A percentile compares a stretch with the other conserved stretches of the same genome.
phyloP scores from a whole-genome alignment of 805 yeast genomes.

The Ogataea pini region DNA sequence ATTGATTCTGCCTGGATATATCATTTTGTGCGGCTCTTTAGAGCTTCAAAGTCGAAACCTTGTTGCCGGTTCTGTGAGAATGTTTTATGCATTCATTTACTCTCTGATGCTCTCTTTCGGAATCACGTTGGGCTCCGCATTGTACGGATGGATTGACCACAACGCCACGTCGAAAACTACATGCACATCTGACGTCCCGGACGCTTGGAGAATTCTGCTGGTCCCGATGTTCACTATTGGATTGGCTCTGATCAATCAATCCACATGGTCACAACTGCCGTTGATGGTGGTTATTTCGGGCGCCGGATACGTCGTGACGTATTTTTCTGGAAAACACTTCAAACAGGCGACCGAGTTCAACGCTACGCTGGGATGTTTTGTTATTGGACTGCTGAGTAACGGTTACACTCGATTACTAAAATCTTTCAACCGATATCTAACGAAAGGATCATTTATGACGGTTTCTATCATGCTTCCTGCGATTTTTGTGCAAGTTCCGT shows the following conservation, averaged over 20 bases:
- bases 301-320: constrained; percentile 79
- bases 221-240: constrained; percentile 72
- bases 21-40: constrained; percentile 87
- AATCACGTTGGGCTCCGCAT: constrained; percentile 87
- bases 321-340: constrained; percentile 75
- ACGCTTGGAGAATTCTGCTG: constrained; percentile 62
- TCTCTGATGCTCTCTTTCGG: constrained; percentile 92
- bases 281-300: constrained; percentile 78
- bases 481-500: constrained; percentile 91
- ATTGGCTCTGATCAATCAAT: constrained; percentile 79
- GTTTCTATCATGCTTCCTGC: constrained; percentile 96
- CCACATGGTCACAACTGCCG: constrained; percentile 78
- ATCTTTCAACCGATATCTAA: constrained; percentile 44
- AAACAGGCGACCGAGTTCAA: constrained; percentile 68
- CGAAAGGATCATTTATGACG: constrained; percentile 53
- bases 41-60: constrained; percentile 87
- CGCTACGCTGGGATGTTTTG: constrained; percentile 87
- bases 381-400: constrained; percentile 86
- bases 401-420: constrained; percentile 83
- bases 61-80: constrained; percentile 92
- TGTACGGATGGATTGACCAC: constrained; percentile 93
- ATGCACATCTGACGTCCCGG: constrained; percentile 54
- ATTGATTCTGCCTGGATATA: constrained; percentile 89
- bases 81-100: constrained; percentile 95
- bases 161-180: constrained; percentile 64